These are phyloP conservation scores for Anthostomella pinea DNA, from an alignment of 2,329 filamentous ascomycete species.

Conservation along the genomic window DNA sequence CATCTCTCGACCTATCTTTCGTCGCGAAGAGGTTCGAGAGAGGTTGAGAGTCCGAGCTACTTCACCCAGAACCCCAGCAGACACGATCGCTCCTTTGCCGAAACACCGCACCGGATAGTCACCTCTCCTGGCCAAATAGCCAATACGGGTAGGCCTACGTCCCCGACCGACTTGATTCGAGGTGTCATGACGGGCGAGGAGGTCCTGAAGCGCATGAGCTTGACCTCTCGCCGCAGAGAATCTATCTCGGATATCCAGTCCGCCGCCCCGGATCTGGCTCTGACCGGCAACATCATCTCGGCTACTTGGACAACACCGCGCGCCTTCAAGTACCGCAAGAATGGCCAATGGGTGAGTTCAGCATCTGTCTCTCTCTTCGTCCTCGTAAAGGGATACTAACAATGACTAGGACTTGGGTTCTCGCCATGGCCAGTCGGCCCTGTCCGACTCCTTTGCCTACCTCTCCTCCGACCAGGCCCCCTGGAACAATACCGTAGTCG, in stretches of 20 bases:
- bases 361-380: background rate
- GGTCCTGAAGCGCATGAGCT: slow-evolving; percentile 43
- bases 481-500: slow-evolving; percentile 91
- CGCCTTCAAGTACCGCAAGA: slow-evolving; percentile 55
- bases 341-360: slow-evolving; percentile 58
- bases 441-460: slow-evolving; percentile 88
- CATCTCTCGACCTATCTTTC: slow-evolving; percentile 31
- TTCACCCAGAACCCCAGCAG: slow-evolving; percentile 28
- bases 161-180: slow-evolving; percentile 18
- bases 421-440: slow-evolving; percentile 82
- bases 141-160: slow-evolving; percentile 22
- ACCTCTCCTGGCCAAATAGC: slow-evolving; percentile 13
- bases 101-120: slow-evolving; percentile 13
- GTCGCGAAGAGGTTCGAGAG: slow-evolving; percentile 15
- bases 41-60: slow-evolving; percentile 28
- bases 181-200: slow-evolving; percentile 39
- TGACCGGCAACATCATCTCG: slow-evolving; percentile 66
- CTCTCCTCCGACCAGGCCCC: slow-evolving; percentile 78
- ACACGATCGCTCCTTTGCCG: slow-evolving; percentile 25
- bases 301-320: slow-evolving; percentile 64
- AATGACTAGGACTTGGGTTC: slow-evolving; percentile 63
- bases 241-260: slow-evolving; percentile 55
- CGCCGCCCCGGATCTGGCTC: slow-evolving; percentile 53
- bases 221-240: slow-evolving; percentile 41
- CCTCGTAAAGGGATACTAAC: slow-evolving; percentile 7